phyloP scores from a whole-genome alignment of 495 filamentous ascomycete genomes.

The Pseudevernia furfuracea region DNA sequence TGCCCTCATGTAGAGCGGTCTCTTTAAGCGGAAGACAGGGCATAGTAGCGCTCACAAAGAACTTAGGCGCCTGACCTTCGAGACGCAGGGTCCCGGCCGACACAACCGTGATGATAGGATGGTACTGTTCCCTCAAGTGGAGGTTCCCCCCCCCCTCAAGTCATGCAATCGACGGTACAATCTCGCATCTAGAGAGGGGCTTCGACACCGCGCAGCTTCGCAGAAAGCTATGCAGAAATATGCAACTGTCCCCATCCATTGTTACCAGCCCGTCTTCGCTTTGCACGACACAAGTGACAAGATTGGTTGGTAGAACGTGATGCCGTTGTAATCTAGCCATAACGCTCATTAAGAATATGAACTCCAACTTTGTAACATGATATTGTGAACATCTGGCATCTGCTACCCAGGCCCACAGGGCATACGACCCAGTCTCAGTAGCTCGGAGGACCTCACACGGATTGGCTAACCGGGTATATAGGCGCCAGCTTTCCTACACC shows the following conservation, averaged over 20 bases:
- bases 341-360: background rate
- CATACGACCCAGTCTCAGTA: background rate
- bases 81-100: background rate
- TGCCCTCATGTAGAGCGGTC: no score
- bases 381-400: background rate
- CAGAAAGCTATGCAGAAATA: background rate
- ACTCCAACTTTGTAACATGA: background rate
- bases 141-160: no score
- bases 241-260: background rate
- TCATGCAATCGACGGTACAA: background rate
- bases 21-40: background rate
- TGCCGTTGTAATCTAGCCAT: background rate
- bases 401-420: background rate
- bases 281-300: background rate
- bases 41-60: background rate
- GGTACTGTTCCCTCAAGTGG: background rate
- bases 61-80: background rate
- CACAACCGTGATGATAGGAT: background rate
- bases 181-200: background rate
- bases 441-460: no score
- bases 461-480: no score
- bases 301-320: background rate
- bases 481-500: no score
- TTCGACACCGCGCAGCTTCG: background rate
- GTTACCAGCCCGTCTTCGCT: background rate